Base-by-base conservation (phyloP, 768 basidiomycete species). In the Lanmaoa pseudosensibilis region DNA sequence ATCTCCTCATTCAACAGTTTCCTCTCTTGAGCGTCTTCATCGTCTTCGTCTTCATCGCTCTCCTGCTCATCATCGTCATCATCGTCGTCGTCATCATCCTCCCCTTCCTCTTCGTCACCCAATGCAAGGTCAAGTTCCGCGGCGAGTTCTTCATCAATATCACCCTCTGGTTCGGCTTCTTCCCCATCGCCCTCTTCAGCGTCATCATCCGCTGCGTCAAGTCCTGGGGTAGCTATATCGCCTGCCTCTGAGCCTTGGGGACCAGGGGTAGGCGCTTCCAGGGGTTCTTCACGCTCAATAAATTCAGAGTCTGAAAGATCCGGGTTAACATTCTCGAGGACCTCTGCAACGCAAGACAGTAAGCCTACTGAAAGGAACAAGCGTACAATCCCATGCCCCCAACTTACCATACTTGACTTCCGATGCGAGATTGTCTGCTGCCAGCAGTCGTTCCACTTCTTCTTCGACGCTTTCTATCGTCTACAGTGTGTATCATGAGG, bases 401-500 rank as follows among this genome's bases (percentile, higher is more conserved):
- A 34, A 58, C 79, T 39, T 66, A 87, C 92, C 90, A 60, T 86
- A 94, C 75, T 87, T 84, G 52, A 92, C 87, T 56, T 91, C 83
- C 1, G 80, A 69, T 3, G 94, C 91, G 39, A 84, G 67, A 2
- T 86, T 80, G 70, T 96, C 94, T 62, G 88, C 86, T 55, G 88
- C 88, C 19, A 96, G 73, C 19, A 97, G 72, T 52, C 92, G 78
- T 69, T 96, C 94, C 10, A 97, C 94, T 66, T 94, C 92, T 71
- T 92, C 85, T 71, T 97, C 94, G 7, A 95, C 93, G 37, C 88
- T 94, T 75, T 97, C 94, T 61, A 97, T 97, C 5, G 92, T 92
- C 92, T 94, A 60, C 1, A 39, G 18, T 37, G 43, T 8, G 46
- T 57, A 5, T 18, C 32, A 13, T 66, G 48, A 69, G 49, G 30